phyloP scores from a whole-genome alignment of 352 stramenopile species.

The Phytophthora citrophthora region DNA sequence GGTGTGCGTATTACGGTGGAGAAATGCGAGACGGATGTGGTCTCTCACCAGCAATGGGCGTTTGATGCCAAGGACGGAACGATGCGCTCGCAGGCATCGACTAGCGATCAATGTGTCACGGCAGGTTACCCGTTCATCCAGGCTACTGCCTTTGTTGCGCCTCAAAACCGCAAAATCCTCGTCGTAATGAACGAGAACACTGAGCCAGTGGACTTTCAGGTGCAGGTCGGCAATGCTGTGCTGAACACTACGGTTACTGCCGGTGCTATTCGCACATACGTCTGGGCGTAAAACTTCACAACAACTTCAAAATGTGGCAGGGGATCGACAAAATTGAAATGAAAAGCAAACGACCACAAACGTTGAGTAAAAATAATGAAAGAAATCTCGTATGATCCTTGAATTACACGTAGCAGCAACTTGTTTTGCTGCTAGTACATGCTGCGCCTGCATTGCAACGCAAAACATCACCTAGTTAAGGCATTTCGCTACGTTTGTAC shows the following conservation, averaged over 20 bases:
- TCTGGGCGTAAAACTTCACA: constrained; percentile 15
- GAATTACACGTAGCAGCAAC: background rate
- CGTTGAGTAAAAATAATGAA: constrained; percentile 10
- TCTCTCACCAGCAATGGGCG: constrained; percentile 54
- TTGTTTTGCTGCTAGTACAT: constrained; percentile 41
- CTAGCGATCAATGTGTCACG: constrained; percentile 56
- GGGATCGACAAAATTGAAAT: background rate
- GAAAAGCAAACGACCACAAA: background rate
- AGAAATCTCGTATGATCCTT: background rate
- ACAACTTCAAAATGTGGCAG: no score
- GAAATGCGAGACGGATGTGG: constrained; percentile 36
- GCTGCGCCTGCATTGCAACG: constrained; percentile 35
- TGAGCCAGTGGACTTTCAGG: constrained; percentile 65
- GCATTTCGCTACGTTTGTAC: background rate
- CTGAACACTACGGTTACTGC: constrained; percentile 36
- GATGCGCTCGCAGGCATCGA: constrained; percentile 46
- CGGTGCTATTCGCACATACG: constrained; percentile 64
- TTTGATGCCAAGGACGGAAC: constrained; percentile 51
- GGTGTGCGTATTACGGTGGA: constrained; percentile 53
- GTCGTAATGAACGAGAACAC: constrained; percentile 87
- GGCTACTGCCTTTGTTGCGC: constrained; percentile 68
- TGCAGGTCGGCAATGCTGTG: constrained; percentile 48
- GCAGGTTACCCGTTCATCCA: constrained; percentile 79
- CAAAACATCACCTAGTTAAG: background rate
- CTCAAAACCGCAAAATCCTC: constrained; percentile 69